Evolutionary conservation across 441 rosid species (phyloP), one percentile per base, ranked within the genome.

Genomic region (Croton laevigatus): DNA sequence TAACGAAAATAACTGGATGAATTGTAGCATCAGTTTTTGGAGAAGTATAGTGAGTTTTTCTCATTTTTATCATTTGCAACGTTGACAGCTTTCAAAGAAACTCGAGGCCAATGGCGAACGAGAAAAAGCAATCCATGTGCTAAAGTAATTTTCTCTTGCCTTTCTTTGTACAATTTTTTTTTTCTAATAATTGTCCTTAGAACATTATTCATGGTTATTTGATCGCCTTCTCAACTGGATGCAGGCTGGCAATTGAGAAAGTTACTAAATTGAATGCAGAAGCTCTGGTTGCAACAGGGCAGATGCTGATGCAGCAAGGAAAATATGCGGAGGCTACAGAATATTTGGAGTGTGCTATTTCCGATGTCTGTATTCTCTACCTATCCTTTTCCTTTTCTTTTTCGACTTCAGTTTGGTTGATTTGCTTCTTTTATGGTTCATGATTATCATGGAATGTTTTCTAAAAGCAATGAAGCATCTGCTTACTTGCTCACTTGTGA

Each of bases 161-260:
- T 17, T 22, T 54, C 73, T 59, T 44, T 65, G 49, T 44, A 65
- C 54, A 13, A 71, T 42, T 20, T 55, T 46, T 27, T 63, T 36
- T 20, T 42, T 68, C 0, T 8, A 20, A 37, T 8, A 20, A 37
- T 59, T n/a, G 12, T 22, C 61, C 32, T 27, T 27, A 27, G n/a
- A 19, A 11, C 55, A 14, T 54, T 7, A 13, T 46, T 66, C 57
- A 37, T 45, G 37, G 23, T 40, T 63, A 40, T 49, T 42, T 73
- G 59, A 13, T 27, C 32, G 32, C 27, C 20, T 52, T 48, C 42
- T 36, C 72, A 34, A 67, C 34, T 68, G 55, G 51, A 66, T 71
- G 65, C 86, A 92, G 99, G 73, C 67, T 85, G 71, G 93, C 96
- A 62, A 86, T 94, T 64, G 81, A 80, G 36, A 94, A 91, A 75